A percentile compares a stretch with the other conserved stretches of the same genome.
Evolutionary conservation across 139 green algal species (phyloP).

Genomic region (Chlamydomonas applanata): DNA sequence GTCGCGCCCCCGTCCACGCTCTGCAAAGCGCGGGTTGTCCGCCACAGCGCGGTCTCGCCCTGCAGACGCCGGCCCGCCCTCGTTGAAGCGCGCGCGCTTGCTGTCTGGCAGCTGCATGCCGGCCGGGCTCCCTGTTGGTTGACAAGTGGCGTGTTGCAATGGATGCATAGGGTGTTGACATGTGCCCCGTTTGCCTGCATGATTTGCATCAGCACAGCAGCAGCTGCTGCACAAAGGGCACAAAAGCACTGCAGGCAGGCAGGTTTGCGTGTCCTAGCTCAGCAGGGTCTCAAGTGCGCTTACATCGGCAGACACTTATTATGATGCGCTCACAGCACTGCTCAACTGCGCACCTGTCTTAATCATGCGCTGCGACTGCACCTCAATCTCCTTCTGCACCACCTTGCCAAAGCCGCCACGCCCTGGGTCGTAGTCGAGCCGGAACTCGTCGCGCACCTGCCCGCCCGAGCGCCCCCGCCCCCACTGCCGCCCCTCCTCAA

Average conservation of each 20-base stretch:
- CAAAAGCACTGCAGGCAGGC: too few species aligned
- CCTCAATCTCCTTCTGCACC: slow-evolving; percentile 32
- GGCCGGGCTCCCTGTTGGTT: not conserved
- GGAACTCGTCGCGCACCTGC: slow-evolving; percentile 96
- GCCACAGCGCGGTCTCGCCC: not conserved
- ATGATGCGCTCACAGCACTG: too few species aligned
- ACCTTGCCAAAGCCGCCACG: slow-evolving; percentile 71
- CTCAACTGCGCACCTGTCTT: not conserved
- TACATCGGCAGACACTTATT: not conserved
- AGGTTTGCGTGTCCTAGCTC: not conserved
- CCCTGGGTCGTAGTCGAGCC: slow-evolving; percentile 88
- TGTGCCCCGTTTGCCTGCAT: too few species aligned
- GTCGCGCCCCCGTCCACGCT: not conserved
- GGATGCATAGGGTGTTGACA: too few species aligned
- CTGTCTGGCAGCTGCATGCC: not conserved
- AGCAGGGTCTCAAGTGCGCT: not conserved
- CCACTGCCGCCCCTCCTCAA: slow-evolving; percentile 95
- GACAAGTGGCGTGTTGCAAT: too few species aligned
- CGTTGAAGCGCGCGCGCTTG: not conserved
- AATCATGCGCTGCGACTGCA: slow-evolving; percentile 16
- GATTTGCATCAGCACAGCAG: too few species aligned
- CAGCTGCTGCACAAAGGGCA: not conserved
- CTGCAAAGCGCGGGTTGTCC: slow-evolving; percentile 19
- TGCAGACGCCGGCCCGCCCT: not conserved
- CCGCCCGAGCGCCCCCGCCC: slow-evolving; percentile 86